Evolutionary conservation across 495 filamentous ascomycete genomes (phyloP).

Genomic region (Penicillium ochrochloron): DNA sequence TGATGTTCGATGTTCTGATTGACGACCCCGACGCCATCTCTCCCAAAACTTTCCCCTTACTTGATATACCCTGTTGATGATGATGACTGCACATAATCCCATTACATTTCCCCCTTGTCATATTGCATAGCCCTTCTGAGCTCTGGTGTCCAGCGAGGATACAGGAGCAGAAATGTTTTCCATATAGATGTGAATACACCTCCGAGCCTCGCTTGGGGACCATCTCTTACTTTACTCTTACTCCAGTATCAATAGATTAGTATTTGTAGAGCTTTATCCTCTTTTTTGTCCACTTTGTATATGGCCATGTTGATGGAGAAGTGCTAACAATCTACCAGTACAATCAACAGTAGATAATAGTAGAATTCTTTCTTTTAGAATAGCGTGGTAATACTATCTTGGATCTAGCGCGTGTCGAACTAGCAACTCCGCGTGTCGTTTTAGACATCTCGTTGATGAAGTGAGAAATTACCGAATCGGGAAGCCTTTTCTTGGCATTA

Average conservation of each 20-base stretch:
- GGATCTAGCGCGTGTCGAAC: no score
- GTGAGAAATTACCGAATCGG: constrained; percentile 33
- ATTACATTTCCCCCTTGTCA: constrained; percentile 25
- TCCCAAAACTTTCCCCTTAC: constrained; percentile 24
- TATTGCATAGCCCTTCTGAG: constrained; percentile 33
- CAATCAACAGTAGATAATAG: no score
- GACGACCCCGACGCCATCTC: constrained; percentile 29
- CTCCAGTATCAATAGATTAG: background rate
- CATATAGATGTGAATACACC: constrained; percentile 32
- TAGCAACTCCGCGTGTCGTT: no score
- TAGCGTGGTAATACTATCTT: no score
- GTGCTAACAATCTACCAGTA: no score
- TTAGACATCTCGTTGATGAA: no score
- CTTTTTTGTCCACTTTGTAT: background rate
- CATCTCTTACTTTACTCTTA: constrained; percentile 7
- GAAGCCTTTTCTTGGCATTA: constrained; percentile 32
- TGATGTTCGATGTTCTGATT: constrained; percentile 26
- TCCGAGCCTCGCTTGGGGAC: constrained; percentile 1
- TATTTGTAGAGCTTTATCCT: background rate
- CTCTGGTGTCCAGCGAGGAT: constrained; percentile 23
- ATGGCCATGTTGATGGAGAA: constrained; percentile 1
- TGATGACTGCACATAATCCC: constrained; percentile 38
- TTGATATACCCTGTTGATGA: constrained; percentile 36
- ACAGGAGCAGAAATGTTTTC: constrained; percentile 21
- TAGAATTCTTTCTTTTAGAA: no score